Percentiles rank a stretch among this genome's conserved stretches.
Evolutionary conservation across 1,139 yeast species (phyloP).

Genomic region (Sugiyamaella xylanicola): DNA sequence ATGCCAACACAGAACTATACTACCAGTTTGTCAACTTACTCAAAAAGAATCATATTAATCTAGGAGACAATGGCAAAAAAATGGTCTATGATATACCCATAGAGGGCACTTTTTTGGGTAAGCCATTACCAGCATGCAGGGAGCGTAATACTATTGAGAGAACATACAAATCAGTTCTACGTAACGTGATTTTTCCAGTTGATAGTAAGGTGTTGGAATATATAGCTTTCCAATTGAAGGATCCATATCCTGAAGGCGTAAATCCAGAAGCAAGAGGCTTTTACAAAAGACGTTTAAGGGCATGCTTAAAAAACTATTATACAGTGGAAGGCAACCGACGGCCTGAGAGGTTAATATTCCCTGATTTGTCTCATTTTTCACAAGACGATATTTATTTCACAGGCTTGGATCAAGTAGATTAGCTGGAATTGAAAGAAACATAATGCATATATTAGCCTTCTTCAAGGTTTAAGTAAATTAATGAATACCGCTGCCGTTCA

Average conservation of each 20-base stretch:
- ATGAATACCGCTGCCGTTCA: slow-evolving; percentile 29
- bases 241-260: slow-evolving; percentile 16
- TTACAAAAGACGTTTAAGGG: slow-evolving; percentile 28
- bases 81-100: slow-evolving; percentile 25
- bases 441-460: neutral
- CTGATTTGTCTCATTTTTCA: neutral
- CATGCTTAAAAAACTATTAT: slow-evolving; percentile 22
- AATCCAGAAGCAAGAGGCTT: slow-evolving; percentile 17
- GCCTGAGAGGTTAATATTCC: neutral
- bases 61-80: slow-evolving; percentile 30
- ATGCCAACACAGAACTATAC: slow-evolving; percentile 3
- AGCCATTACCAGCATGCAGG: slow-evolving; percentile 28
- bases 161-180: slow-evolving; percentile 22
- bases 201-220: slow-evolving; percentile 28
- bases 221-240: slow-evolving; percentile 22
- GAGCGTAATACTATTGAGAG: slow-evolving; percentile 27
- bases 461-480: neutral
- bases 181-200: slow-evolving; percentile 28
- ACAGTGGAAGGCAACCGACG: slow-evolving; percentile 17
- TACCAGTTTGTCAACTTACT: slow-evolving; percentile 29
- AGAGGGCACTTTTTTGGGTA: slow-evolving; percentile 31
- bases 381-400: slow-evolving; percentile 17
- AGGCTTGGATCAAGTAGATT: neutral
- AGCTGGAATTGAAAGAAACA: no score
- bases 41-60: slow-evolving; percentile 15